These are phyloP conservation scores for Penicillium macrosclerotiorum DNA, from an alignment of 495 filamentous ascomycete species.

Conservation along the genomic window DNA sequence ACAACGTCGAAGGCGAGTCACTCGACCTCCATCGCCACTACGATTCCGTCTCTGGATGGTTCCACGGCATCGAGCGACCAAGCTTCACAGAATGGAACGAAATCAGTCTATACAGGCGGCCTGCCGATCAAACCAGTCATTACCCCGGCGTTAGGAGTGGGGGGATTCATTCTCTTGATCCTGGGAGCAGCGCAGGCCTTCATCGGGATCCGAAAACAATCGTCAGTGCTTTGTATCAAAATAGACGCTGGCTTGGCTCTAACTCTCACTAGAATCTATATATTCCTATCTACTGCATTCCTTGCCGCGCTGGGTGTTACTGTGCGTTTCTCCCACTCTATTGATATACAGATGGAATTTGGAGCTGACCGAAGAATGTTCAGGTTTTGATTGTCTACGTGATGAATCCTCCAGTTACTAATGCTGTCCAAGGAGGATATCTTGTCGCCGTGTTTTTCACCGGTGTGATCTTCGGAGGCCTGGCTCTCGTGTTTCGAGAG, in stretches of 20 bases:
- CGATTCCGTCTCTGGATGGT: constrained; percentile 20
- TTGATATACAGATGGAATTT: not conserved
- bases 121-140: constrained; percentile 73
- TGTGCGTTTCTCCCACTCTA: constrained; percentile 40
- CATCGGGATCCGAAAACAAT: constrained; percentile 81
- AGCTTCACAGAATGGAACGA: constrained; percentile 15
- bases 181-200: constrained; percentile 67
- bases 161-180: constrained; percentile 71
- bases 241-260: not conserved
- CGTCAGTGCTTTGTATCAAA: constrained; percentile 33
- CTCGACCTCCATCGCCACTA: constrained; percentile 13
- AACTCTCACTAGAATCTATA: constrained; percentile 55
- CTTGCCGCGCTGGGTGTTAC: constrained; percentile 70
- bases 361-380: constrained; percentile 9
- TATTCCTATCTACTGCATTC: constrained; percentile 77
- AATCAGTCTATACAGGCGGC: constrained; percentile 22
- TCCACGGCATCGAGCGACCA: constrained; percentile 2
- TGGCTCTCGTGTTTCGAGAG: constrained; percentile 78
- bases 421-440: constrained; percentile 83
- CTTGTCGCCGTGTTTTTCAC: constrained; percentile 77
- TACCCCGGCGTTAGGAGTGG: constrained; percentile 76
- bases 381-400: constrained; percentile 84
- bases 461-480: constrained; percentile 71
- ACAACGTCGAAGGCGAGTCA: constrained; percentile 17
- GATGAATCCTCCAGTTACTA: constrained; percentile 73